phyloP scores from a whole-genome alignment of 352 stramenopile species.

The Phytopythium helicoides region DNA sequence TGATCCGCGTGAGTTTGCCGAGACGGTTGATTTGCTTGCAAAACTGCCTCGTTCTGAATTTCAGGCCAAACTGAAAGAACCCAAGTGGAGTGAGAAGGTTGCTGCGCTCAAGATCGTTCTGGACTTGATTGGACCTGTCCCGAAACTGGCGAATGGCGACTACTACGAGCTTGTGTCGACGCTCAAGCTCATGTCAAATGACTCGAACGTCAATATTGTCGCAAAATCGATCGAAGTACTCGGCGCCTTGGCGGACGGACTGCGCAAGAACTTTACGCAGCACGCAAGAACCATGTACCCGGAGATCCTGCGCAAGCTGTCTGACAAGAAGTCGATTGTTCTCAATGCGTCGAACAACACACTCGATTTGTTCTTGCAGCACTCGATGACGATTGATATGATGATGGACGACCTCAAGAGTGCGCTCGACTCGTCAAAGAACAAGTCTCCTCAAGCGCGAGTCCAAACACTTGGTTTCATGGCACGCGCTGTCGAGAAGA shows the following conservation, averaged over 20 bases:
- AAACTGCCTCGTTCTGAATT: conserved; percentile 83
- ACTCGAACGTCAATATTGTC: conserved; percentile 88
- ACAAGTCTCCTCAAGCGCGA: conserved; percentile 76
- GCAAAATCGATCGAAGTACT: conserved; percentile 85
- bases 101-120: conserved; percentile 85
- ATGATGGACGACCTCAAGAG: conserved; percentile 87
- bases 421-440: conserved; percentile 67
- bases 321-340: conserved; percentile 86
- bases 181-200: conserved; percentile 73
- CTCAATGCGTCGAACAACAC: conserved; percentile 82
- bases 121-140: conserved; percentile 73
- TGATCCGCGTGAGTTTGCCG: conserved; percentile 82
- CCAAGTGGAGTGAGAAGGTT: conserved; percentile 89
- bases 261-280: conserved; percentile 80
- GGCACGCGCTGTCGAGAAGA: conserved; percentile 66
- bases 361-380: conserved; percentile 75
- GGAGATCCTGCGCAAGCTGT: conserved; percentile 80
- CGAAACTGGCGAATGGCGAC: conserved; percentile 83
- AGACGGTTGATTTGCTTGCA: conserved; percentile 79
- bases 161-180: conserved; percentile 87
- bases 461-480: conserved; percentile 77
- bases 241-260: conserved; percentile 68
- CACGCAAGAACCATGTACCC: conserved; percentile 76
- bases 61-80: conserved; percentile 60
- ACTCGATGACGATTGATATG: conserved; percentile 82